These are phyloP conservation scores for Violaceomyces palustris DNA, from an alignment of 1,284 basidiomycete species.

Conservation along the genomic window DNA sequence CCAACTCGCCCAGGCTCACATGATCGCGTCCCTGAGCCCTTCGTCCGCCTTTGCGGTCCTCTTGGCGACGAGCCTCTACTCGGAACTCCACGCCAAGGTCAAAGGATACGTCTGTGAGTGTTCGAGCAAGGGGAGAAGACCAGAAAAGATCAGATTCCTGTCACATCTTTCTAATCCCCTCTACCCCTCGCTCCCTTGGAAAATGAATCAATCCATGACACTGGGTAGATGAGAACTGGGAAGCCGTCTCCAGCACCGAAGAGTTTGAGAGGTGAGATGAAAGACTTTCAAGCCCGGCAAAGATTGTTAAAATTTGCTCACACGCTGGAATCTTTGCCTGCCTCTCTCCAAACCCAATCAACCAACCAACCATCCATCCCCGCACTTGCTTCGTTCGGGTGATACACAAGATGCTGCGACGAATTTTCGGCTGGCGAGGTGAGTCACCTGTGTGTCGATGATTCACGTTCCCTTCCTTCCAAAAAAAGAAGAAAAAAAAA, in stretches of 20 bases:
- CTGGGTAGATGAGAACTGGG: slow-evolving; percentile 41
- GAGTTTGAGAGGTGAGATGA: no score
- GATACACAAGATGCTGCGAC: slow-evolving; percentile 45
- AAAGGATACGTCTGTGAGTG: slow-evolving; percentile 39
- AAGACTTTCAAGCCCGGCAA: no score
- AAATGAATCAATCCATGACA: background rate
- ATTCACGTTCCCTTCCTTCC: background rate
- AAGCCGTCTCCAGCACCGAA: slow-evolving; percentile 25
- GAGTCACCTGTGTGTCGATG: slow-evolving; percentile 1
- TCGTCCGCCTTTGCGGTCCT: slow-evolving; percentile 67
- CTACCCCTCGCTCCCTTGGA: no score
- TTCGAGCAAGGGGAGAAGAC: no score
- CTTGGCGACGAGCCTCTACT: slow-evolving; percentile 56
- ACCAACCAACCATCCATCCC: no score
- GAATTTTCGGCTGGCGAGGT: slow-evolving; percentile 40
- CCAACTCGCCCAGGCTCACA: slow-evolving; percentile 66
- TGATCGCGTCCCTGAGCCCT: slow-evolving; percentile 69
- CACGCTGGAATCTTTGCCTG: no score
- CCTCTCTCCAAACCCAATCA: no score
- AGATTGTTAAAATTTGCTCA: no score
- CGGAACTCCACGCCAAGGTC: slow-evolving; percentile 37
- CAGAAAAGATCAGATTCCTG: no score
- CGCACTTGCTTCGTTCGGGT: no score
- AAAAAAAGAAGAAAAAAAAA: background rate
- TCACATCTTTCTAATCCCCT: no score